Percentiles rank a stretch among this genome's conserved stretches.
Conservation (phyloP, 768 basidiomycete genomes). For the Hysterangium stoloniferum region DNA sequence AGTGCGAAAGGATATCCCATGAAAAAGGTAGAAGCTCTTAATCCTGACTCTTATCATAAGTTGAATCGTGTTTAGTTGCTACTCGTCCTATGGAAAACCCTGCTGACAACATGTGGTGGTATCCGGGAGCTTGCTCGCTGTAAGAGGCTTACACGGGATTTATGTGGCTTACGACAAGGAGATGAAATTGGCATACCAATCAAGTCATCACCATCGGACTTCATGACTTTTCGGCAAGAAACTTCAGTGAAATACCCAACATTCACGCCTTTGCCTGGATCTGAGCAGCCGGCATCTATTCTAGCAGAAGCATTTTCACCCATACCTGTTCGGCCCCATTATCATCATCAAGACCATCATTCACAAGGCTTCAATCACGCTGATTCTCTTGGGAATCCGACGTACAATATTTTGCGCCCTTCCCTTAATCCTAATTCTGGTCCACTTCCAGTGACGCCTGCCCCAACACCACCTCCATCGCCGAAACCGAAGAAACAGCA, state of each 20-base stretch:
- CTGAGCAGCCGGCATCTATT: constrained; percentile 38
- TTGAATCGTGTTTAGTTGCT: constrained; percentile 54
- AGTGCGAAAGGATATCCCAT: constrained; percentile 94
- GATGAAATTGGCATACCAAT: constrained; percentile 47
- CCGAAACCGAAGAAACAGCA: constrained; percentile 97
- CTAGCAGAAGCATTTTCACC: constrained; percentile 89
- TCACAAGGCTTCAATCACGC: constrained; percentile 19
- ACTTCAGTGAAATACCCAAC: constrained; percentile 95
- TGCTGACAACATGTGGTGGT: constrained; percentile 89
- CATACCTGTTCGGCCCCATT: constrained; percentile 89
- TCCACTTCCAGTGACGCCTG: constrained; percentile 65
- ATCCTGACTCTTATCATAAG: not conserved
- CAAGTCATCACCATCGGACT: constrained; percentile 87
- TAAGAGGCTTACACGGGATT: constrained; percentile 78
- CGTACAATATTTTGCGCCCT: not conserved
- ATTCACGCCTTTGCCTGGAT: constrained; percentile 56
- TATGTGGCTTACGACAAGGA: constrained; percentile 64
- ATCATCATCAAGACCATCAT: constrained; percentile 76
- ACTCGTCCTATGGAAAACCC: constrained; percentile 88
- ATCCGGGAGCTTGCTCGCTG: constrained; percentile 78
- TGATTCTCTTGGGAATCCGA: not conserved
- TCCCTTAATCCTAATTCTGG: constrained; percentile 9
- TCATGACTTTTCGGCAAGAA: constrained; percentile 83
- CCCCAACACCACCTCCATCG: constrained; percentile 76
- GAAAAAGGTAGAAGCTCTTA: constrained; percentile 68